These are phyloP conservation scores for Metschnikowia drakensbergensis DNA, from an alignment of 805 yeast species.

Conservation along the genomic window DNA sequence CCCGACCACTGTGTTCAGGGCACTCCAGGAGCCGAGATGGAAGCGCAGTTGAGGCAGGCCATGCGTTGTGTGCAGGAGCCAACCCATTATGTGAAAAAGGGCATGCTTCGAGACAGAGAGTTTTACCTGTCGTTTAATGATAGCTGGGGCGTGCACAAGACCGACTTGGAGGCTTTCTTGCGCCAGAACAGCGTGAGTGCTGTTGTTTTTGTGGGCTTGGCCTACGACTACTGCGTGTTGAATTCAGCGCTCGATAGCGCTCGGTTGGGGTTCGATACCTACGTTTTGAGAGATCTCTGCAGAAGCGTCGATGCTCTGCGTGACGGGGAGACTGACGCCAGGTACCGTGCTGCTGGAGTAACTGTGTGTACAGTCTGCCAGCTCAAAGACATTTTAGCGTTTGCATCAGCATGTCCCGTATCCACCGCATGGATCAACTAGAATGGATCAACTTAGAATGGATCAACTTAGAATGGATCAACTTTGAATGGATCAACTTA, in stretches of 20 bases:
- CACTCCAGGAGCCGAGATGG: slow-evolving; percentile 62
- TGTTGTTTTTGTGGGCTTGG: slow-evolving; percentile 76
- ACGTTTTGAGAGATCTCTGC: slow-evolving; percentile 54
- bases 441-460: background rate
- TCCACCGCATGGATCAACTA: too few relatives aligned
- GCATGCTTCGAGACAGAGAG: slow-evolving; percentile 67
- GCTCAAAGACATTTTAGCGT: background rate
- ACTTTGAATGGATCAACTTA: too few relatives aligned
- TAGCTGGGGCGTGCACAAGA: slow-evolving; percentile 66
- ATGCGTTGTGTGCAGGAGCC: slow-evolving; percentile 37
- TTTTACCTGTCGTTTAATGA: slow-evolving; percentile 87
- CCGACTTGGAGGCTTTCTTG: slow-evolving; percentile 57
- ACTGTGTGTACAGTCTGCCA: slow-evolving; percentile 10
- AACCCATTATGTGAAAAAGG: slow-evolving; percentile 57
- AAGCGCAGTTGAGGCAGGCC: slow-evolving; percentile 41
- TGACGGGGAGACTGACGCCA: slow-evolving; percentile 28
- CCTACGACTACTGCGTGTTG: slow-evolving; percentile 82
- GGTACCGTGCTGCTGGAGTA: slow-evolving; percentile 34
- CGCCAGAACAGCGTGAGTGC: slow-evolving; percentile 45
- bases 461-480: background rate
- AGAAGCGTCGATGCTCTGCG: slow-evolving; percentile 52
- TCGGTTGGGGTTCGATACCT: slow-evolving; percentile 56
- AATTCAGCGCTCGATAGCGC: slow-evolving; percentile 71
- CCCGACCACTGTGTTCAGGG: slow-evolving; percentile 87
- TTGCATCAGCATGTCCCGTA: too few relatives aligned